Percentiles rank a stretch among this genome's conserved stretches.
Conservation (phyloP, 129 eudicot genomes). For the Flaveria trinervia region DNA sequence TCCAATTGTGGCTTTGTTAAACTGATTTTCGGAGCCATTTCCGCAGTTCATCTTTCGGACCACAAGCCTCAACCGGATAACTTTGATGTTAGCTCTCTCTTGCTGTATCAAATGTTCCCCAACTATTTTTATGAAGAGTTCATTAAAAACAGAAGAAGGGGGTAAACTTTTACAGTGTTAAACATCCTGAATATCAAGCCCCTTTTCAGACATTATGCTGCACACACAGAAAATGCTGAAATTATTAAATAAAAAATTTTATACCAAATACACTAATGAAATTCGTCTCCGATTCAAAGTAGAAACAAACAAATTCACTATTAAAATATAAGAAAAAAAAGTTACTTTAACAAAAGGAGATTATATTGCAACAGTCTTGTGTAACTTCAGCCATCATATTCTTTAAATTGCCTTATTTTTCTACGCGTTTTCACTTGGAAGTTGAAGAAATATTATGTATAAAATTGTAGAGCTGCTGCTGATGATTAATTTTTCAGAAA, state of each 20-base stretch:
- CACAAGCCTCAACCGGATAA: constrained; percentile 20
- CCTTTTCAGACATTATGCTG: constrained; percentile 36
- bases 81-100: constrained; percentile 27
- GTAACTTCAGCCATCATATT: too few relatives aligned
- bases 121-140: constrained; percentile 12
- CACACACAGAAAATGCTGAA: constrained; percentile 17
- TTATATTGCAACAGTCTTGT: too few relatives aligned
- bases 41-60: constrained; percentile 34
- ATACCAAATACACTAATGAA: neutral
- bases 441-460: neutral
- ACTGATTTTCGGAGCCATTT: constrained; percentile 26
- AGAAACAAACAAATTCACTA: neutral
- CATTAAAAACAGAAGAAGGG: constrained; percentile 13
- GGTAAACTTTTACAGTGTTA: constrained; percentile 24
- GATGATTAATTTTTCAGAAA: neutral
- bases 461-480: neutral
- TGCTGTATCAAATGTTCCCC: constrained; percentile 35
- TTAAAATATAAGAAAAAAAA: too few relatives aligned
- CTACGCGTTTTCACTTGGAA: neutral
- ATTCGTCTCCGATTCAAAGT: neutral
- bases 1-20: neutral
- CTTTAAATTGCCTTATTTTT: neutral
- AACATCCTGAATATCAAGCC: neutral
- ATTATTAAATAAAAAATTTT: neutral
- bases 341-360: too few relatives aligned